Evolutionary conservation across 805 yeast species (phyloP).

Genomic region (Zygosaccharomyces bisporus): DNA sequence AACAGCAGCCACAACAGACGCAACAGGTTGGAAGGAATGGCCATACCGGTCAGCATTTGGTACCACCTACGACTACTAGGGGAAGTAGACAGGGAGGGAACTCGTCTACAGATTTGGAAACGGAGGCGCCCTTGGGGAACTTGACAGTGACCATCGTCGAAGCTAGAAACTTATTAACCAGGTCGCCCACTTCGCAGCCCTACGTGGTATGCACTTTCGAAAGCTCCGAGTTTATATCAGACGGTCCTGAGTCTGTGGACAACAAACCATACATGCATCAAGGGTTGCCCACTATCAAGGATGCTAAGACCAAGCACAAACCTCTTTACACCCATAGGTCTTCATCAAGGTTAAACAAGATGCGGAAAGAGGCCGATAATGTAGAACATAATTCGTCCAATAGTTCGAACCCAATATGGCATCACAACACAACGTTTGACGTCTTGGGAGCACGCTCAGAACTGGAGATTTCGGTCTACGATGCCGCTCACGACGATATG

Average conservation of each 20-base stretch:
- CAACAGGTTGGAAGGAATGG: not conserved
- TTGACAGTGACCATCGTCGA: conserved; percentile 75
- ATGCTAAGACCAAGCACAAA: conserved; percentile 30
- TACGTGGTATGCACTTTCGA: conserved; percentile 91
- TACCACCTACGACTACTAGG: not conserved
- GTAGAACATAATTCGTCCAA: conserved; percentile 23
- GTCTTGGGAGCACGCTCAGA: conserved; percentile 82
- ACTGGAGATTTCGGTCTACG: conserved; percentile 87
- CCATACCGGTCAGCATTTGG: conserved; percentile 1
- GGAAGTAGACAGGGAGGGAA: not conserved
- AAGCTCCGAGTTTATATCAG: conserved; percentile 83
- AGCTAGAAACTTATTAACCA: conserved; percentile 64
- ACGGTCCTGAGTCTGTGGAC: conserved; percentile 55
- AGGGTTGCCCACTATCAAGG: conserved; percentile 26
- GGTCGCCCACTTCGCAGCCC: conserved; percentile 60
- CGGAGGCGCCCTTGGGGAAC: conserved; percentile 68
- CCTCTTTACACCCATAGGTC: conserved; percentile 45
- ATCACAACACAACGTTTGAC: conserved; percentile 89
- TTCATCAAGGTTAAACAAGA: conserved; percentile 41
- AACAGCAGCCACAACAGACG: not conserved
- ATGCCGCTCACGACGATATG: conserved; percentile 72
- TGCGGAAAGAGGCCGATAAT: conserved; percentile 19
- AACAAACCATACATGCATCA: conserved; percentile 31
- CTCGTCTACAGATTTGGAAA: conserved; percentile 11
- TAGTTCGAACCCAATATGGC: conserved; percentile 70